A percentile compares a stretch with the other conserved stretches of the same genome.
phyloP scores from a whole-genome alignment of 352 stramenopile species.

The Phytophthora pistaciae region DNA sequence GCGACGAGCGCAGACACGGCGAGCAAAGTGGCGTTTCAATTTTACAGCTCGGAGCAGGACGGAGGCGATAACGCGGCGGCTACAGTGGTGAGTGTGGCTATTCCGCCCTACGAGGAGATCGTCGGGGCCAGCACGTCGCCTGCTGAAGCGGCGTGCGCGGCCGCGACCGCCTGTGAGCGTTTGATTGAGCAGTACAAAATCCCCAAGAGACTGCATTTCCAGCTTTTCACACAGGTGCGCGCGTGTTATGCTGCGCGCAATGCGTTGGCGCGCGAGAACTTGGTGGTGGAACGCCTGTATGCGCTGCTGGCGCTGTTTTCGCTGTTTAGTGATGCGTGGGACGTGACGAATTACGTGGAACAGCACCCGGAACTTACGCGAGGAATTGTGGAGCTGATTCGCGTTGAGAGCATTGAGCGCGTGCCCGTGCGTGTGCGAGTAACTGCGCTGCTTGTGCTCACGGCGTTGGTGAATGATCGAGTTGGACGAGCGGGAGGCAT shows the following conservation, averaged over 20 bases:
- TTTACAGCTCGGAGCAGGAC: constrained; percentile 57
- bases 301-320: constrained; percentile 81
- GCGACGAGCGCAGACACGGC: constrained; percentile 5
- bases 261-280: constrained; percentile 47
- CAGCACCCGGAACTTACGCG: constrained; percentile 80
- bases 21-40: constrained; percentile 64
- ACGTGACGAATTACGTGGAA: constrained; percentile 85
- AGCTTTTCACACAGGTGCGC: constrained; percentile 75
- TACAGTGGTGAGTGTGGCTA: constrained; percentile 50
- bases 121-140: constrained; percentile 22
- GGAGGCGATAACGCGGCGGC: constrained; percentile 17
- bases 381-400: constrained; percentile 77
- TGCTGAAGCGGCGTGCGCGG: constrained; percentile 40
- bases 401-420: constrained; percentile 70
- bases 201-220: constrained; percentile 76
- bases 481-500: constrained; percentile 68
- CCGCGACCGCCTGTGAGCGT: constrained; percentile 57
- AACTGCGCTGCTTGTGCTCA: constrained; percentile 74
- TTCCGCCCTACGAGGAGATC: constrained; percentile 45
- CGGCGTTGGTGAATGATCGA: constrained; percentile 83
- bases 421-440: constrained; percentile 71
- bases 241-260: constrained; percentile 47
- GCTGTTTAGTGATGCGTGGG: constrained; percentile 75
- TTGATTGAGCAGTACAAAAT: constrained; percentile 65
- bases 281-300: constrained; percentile 75